Evolutionary conservation across 495 filamentous ascomycete genomes (phyloP).

Genomic region (Achaetomiella virescens): DNA sequence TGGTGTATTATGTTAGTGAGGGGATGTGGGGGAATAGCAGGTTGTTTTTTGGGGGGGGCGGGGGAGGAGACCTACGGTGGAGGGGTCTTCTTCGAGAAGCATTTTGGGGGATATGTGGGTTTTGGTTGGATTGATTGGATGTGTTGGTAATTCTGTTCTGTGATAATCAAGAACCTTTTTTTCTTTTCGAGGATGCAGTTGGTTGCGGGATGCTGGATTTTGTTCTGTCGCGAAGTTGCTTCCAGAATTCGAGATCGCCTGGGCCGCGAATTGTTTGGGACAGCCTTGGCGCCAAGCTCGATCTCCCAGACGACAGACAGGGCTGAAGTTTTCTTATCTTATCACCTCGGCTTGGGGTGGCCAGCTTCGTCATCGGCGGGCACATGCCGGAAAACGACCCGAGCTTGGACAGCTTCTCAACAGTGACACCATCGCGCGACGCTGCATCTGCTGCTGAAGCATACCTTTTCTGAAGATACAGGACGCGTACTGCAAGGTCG

Average conservation of each 20-base stretch:
- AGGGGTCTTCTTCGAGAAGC: constrained; percentile 95
- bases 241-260: not conserved
- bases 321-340: constrained; percentile 27
- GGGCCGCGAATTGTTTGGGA: constrained; percentile 9
- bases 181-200: not conserved
- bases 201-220: not conserved
- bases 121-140: not conserved
- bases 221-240: not conserved
- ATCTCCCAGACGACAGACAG: constrained; percentile 20
- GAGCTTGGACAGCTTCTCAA: constrained; percentile 16
- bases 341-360: constrained; percentile 18
- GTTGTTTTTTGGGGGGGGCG: not conserved
- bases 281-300: constrained; percentile 7
- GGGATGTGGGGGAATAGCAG: not conserved
- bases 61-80: constrained; percentile 50
- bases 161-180: not conserved
- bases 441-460: not conserved
- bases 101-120: constrained; percentile 48
- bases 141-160: not conserved
- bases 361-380: constrained; percentile 29
- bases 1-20: not conserved
- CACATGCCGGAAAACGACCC: constrained; percentile 23
- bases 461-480: not conserved
- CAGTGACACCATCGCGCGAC: not conserved
- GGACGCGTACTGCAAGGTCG: not conserved